phyloP scores from a whole-genome alignment of 106 monocot species.

The Gastrodia elata region DNA sequence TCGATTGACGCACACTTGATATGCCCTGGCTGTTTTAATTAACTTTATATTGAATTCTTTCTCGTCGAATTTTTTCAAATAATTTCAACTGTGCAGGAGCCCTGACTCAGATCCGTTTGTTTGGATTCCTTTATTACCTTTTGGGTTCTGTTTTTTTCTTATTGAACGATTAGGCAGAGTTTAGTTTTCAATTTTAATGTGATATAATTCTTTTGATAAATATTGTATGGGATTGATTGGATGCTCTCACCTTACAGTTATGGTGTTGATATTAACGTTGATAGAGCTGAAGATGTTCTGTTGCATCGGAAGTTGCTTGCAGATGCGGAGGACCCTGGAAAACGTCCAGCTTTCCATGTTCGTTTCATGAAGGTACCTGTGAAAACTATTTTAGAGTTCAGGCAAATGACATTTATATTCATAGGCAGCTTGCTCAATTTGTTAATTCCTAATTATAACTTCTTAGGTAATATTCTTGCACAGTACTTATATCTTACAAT shows the following conservation, averaged over 20 bases:
- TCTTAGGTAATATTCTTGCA: no score
- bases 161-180: background rate
- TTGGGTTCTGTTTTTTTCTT: background rate
- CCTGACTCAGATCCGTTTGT: background rate
- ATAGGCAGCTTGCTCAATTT: background rate
- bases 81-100: background rate
- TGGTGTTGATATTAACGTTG: slow-evolving; percentile 53
- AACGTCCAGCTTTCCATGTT: slow-evolving; percentile 62
- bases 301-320: slow-evolving; percentile 65
- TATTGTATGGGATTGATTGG: background rate
- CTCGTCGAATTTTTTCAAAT: background rate
- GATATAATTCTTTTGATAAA: slow-evolving; percentile 6
- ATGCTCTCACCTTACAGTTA: slow-evolving; percentile 25
- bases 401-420: background rate
- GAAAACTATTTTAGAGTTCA: background rate
- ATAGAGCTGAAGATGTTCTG: slow-evolving; percentile 73
- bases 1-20: background rate
- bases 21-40: background rate
- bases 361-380: slow-evolving; percentile 62
- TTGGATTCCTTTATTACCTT: background rate
- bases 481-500: no score
- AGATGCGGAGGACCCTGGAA: slow-evolving; percentile 54
- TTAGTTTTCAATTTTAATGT: background rate
- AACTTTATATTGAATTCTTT: background rate
- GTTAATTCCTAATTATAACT: background rate